phyloP scores from a whole-genome alignment of 306 rosid genomes.

The Nissolia schottii region DNA sequence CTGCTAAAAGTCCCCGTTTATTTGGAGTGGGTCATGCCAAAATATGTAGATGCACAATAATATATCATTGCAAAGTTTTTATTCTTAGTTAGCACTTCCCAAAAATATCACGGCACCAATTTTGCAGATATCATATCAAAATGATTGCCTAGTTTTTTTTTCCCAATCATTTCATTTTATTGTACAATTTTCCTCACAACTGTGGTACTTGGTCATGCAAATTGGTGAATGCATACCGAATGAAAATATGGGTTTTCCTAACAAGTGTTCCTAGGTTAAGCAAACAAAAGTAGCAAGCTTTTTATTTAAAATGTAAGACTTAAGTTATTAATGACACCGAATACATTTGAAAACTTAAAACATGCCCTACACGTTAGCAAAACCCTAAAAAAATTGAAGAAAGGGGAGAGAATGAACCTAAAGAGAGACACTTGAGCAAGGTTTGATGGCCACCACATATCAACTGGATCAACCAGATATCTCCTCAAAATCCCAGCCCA shows the following conservation, averaged over 20 bases:
- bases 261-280: no score
- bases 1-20: not conserved
- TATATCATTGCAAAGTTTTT: not conserved
- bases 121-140: not conserved
- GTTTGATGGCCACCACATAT: slow-evolving; percentile 99
- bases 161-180: not conserved
- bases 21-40: not conserved
- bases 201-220: not conserved
- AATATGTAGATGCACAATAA: not conserved
- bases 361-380: no score
- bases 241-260: no score
- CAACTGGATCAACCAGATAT: slow-evolving; percentile 93
- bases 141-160: not conserved
- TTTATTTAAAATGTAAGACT: no score
- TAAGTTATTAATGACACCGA: no score
- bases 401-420: slow-evolving; percentile 46
- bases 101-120: not conserved
- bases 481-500: slow-evolving; percentile 98
- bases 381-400: no score
- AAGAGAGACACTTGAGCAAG: slow-evolving; percentile 98
- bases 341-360: no score
- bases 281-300: no score
- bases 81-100: not conserved
- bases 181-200: not conserved
- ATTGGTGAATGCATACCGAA: not conserved